Base-by-base conservation (phyloP, 345 rosid genomes). In the Trapa bicornis region DNA sequence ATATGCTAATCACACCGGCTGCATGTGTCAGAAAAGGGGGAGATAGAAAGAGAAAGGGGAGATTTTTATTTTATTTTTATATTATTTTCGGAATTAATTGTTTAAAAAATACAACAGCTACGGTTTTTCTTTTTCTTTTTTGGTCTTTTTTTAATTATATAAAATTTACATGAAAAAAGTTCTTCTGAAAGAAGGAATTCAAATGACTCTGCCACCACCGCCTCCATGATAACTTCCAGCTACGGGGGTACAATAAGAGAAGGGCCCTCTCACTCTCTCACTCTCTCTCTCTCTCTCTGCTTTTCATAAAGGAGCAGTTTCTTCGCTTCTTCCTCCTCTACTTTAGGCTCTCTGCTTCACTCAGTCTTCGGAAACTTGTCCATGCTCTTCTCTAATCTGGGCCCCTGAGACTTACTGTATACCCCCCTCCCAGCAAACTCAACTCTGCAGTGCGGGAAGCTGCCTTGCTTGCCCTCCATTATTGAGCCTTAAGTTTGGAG, bases 301-400 rank as follows among this genome's bases (percentile, higher is more conserved):
- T 65, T 66, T 54, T 64, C 35, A 81, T 77, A 86, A 85, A 80
- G 74, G 79, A 80, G 74, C 77, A 9, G 33, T 52, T 38, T 45
- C 42, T 39, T 63, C 66, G 29, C 64, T 47, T 42, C 68, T 64
- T 41, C 62, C 62, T n/a, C 47, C 66, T 45, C 29, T 22, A 22
- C 29, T 22, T 22, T 22, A 22, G 29, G 11, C 22, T 41, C 47
- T 22, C 67, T 16, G n/a, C 12, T 15, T 47, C 64, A 2, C 4
- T 11, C 29, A 22, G 29, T 22, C 17, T 10, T 62, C 9, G 5
- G 11, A 45, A 45, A 45, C 11, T 13, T 45, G 12, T 1, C 41
- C 39, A 13, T 45, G 48, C 13, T 45, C 48, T 45, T 11, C 64
- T 33, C 64, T 60, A 16, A 15, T 7, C 13, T 12, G 64, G 64